Conservation (phyloP, 139 green algal genomes). For the Chlorella ohadii region DNA sequence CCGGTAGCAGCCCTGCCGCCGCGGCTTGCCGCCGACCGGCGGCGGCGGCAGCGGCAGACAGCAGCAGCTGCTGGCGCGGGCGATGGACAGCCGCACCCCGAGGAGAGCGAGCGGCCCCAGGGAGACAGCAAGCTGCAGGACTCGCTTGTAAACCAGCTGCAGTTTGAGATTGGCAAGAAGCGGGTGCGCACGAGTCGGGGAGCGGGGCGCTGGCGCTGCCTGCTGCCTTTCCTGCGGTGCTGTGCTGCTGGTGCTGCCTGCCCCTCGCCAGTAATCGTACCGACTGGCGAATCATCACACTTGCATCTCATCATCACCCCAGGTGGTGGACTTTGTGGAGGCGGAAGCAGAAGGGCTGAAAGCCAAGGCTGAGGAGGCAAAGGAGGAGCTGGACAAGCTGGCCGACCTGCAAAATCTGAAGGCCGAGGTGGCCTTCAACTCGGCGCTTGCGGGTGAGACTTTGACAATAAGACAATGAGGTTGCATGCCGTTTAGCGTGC, state of each 20-base stretch:
- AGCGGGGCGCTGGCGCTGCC: too few species aligned
- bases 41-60: not conserved
- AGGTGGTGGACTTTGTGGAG: constrained; percentile 56
- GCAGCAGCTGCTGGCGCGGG: not conserved
- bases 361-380: constrained; percentile 54
- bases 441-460: constrained; percentile 39
- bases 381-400: constrained; percentile 57
- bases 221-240: too few species aligned
- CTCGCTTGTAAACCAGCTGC: constrained; percentile 48
- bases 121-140: constrained; percentile 47
- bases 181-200: constrained; percentile 17
- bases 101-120: constrained; percentile 25
- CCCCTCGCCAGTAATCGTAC: too few species aligned
- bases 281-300: too few species aligned
- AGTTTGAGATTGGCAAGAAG: constrained; percentile 63
- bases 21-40: not conserved
- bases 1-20: not conserved
- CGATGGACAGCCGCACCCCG: not conserved
- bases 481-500: too few species aligned
- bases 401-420: constrained; percentile 41
- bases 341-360: constrained; percentile 44
- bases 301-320: not conserved
- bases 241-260: too few species aligned
- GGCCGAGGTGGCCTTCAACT: constrained; percentile 55
- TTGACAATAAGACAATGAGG: too few species aligned